Evolutionary conservation across 179 eudicot species (phyloP).

Genomic region (Drosera spatulata): DNA sequence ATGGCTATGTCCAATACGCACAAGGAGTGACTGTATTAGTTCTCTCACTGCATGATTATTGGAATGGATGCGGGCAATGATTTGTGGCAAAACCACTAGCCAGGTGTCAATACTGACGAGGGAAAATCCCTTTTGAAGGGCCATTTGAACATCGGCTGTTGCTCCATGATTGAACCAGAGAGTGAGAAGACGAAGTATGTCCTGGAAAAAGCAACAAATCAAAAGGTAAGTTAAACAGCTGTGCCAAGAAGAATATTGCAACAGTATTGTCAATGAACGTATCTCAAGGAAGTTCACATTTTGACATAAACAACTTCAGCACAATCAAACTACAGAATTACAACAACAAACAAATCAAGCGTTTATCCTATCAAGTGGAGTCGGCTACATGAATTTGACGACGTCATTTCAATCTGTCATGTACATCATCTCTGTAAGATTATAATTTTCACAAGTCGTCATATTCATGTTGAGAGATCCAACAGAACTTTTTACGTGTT

Average conservation of each 20-base stretch:
- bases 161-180: constrained; percentile 98
- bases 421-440: too few relatives aligned
- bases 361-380: too few relatives aligned
- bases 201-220: constrained; percentile 29
- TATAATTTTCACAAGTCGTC: too few relatives aligned
- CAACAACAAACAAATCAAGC: too few relatives aligned
- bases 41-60: constrained; percentile 89
- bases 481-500: too few relatives aligned
- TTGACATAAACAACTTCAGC: too few relatives aligned
- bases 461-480: too few relatives aligned
- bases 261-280: too few relatives aligned
- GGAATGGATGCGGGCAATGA: constrained; percentile 95
- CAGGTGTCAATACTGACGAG: constrained; percentile 94
- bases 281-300: too few relatives aligned
- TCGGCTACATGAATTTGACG: too few relatives aligned
- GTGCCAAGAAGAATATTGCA: neutral
- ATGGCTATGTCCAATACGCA: constrained; percentile 88
- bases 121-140: constrained; percentile 74
- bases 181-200: constrained; percentile 94
- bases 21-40: constrained; percentile 84
- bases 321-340: too few relatives aligned
- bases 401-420: too few relatives aligned
- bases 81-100: constrained; percentile 97
- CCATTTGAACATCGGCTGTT: constrained; percentile 81
- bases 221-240: neutral